These are phyloP conservation scores for Nannochloris sp. DNA, from an alignment of 139 green algal species.

Conservation along the genomic window DNA sequence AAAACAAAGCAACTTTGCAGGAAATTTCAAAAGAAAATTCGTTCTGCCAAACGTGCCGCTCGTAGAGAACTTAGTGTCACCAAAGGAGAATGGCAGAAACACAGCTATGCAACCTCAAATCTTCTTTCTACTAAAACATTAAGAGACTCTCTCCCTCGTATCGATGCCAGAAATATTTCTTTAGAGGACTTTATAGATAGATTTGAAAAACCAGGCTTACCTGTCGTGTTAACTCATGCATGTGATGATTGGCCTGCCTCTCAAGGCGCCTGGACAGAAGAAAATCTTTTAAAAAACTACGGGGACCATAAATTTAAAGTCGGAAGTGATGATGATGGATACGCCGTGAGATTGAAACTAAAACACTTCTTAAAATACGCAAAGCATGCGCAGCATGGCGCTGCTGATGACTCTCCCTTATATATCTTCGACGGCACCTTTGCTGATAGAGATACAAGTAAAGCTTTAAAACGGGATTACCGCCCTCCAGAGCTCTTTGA, in stretches of 20 bases:
- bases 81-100: conserved; percentile 62
- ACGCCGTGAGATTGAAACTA: conserved; percentile 73
- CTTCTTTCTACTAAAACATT: conserved; percentile 37
- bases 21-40: conserved; percentile 46
- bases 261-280: conserved; percentile 37
- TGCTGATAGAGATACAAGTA: conserved; percentile 21
- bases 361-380: conserved; percentile 69
- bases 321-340: conserved; percentile 85
- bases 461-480: conserved; percentile 47
- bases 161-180: conserved; percentile 38
- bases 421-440: conserved; percentile 78
- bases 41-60: conserved; percentile 60
- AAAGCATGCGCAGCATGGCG: conserved; percentile 31
- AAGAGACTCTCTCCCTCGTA: conserved; percentile 40
- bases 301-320: conserved; percentile 80
- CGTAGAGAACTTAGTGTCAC: conserved; percentile 70
- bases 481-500: conserved; percentile 53
- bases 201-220: conserved; percentile 57
- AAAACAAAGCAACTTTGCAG: neutral
- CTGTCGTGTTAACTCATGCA: conserved; percentile 64
- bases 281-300: conserved; percentile 38
- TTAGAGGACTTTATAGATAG: conserved; percentile 52
- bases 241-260: conserved; percentile 53
- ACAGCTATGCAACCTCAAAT: conserved; percentile 36
- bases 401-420: conserved; percentile 61